Base-by-base conservation (phyloP, 106 monocot genomes). In the Posidonia australis region DNA sequence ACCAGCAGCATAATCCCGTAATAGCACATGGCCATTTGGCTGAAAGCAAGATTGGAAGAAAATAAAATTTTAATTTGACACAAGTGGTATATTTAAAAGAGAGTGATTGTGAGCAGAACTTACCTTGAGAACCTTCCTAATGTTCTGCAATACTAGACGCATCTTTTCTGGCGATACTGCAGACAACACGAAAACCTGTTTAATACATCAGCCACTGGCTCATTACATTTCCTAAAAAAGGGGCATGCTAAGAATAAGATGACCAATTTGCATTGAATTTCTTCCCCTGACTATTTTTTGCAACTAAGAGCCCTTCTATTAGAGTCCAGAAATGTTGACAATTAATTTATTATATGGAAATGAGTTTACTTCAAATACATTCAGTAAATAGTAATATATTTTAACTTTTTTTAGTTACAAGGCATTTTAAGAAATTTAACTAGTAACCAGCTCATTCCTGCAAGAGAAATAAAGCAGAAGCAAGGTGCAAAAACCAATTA, bases 91-190 rank as follows among this genome's bases (percentile, higher is more conserved):
- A 23, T 60, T 62, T 45, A 31, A 64, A 22, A 32, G 17, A 60
- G 5, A 23, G 11, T 46, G n/a, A 21, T 13, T 64, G 32, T 26
- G 3, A 64, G 44, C 43, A 62, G 42, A 25, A 16, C 62, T 79
- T 80, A 96, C 96, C 77, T 78, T 91, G 7, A 98, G 75, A 77
- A 98, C 73, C 56, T 76, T 83, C 62, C 62, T 79, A 48, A 98
- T 85, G 67, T 98, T 91, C 62, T 81, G 81, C 64, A 98, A 66
- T 10, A 98, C 87, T 51, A 76, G 54, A 65, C 71, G 67, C 98
- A 98, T 98, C 75, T 88, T 98, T 74, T 91, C 91, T 59, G 98
- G 98, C 22, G 87, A 55, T 59, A 98, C 88, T 87, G 98, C 87
- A 85, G 98, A 98, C 44, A 98, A 72, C 69, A 98, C 71, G 70